phyloP scores from a whole-genome alignment of 768 basidiomycete species.

The Russula sp. region DNA sequence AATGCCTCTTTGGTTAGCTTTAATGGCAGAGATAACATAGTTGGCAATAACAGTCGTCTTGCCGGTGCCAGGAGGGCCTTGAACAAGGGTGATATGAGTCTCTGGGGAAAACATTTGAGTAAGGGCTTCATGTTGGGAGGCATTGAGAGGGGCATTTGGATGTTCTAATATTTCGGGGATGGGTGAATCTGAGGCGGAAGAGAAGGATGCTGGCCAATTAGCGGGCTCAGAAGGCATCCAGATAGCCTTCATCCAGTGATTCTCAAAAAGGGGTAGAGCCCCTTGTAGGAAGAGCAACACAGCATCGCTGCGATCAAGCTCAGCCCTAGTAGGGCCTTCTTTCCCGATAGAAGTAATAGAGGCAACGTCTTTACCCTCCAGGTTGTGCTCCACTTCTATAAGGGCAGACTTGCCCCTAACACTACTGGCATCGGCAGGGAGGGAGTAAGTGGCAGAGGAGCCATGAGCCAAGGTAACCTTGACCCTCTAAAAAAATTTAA shows the following conservation, averaged over 20 bases:
- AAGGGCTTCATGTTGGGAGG: constrained; percentile 34
- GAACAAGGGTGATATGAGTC: constrained; percentile 32
- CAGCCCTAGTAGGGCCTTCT: constrained; percentile 52
- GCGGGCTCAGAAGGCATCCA: constrained; percentile 29
- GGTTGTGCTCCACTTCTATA: constrained; percentile 23
- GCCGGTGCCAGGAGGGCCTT: constrained; percentile 30
- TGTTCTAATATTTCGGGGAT: constrained; percentile 21
- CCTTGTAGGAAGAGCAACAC: constrained; percentile 35
- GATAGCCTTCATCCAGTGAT: constrained; percentile 34
- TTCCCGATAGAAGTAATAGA: constrained; percentile 45
- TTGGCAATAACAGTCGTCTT: constrained; percentile 31
- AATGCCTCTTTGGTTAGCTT: constrained; percentile 35
- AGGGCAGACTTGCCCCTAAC: constrained; percentile 21
- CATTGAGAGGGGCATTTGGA: constrained; percentile 30
- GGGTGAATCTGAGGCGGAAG: constrained; percentile 20
- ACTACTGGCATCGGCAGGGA: constrained; percentile 22
- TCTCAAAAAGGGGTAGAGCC: constrained; percentile 24
- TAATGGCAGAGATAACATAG: constrained; percentile 27
- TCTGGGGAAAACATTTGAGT: constrained; percentile 32
- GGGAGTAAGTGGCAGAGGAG: constrained; percentile 21
- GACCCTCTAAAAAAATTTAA: constrained; percentile 11
- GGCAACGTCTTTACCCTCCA: constrained; percentile 29
- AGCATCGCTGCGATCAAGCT: constrained; percentile 33
- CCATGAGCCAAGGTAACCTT: constrained; percentile 24
- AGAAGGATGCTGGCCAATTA: constrained; percentile 33